Percentiles rank a stretch among this genome's conserved stretches.
Conservation (phyloP, 2,329 filamentous ascomycete genomes). For the Cercospora zeae-maydis region DNA sequence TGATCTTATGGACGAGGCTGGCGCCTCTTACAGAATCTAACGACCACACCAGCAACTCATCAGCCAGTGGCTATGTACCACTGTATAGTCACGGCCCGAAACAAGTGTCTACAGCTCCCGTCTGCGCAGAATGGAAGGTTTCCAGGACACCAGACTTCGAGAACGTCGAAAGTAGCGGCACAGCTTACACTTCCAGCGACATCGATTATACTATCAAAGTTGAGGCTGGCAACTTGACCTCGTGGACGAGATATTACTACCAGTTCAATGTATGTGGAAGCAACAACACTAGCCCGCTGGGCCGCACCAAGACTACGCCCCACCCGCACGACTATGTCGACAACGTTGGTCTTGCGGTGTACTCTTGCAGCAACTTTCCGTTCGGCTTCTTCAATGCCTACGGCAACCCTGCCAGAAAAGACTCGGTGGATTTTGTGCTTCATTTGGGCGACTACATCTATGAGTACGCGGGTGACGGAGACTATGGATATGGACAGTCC, state of each 20-base stretch:
- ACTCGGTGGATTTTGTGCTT: conserved; percentile 48
- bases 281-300: conserved; percentile 58
- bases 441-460: conserved; percentile 60
- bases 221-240: conserved; percentile 59
- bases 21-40: conserved; percentile 42
- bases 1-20: conserved; percentile 43
- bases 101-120: conserved; percentile 56
- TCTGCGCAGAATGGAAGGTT: conserved; percentile 66
- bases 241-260: conserved; percentile 66
- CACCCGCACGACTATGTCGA: conserved; percentile 53
- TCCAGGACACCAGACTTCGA: conserved; percentile 48
- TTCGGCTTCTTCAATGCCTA: conserved; percentile 40
- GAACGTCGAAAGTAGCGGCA: conserved; percentile 54
- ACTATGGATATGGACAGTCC: conserved; percentile 47
- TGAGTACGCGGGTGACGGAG: conserved; percentile 49
- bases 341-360: conserved; percentile 62
- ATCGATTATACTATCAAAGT: conserved; percentile 75
- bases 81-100: conserved; percentile 55
- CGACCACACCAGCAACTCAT: conserved; percentile 39
- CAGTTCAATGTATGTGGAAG: conserved; percentile 67
- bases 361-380: conserved; percentile 66
- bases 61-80: conserved; percentile 56
- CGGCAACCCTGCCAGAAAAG: conserved; percentile 41
- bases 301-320: conserved; percentile 68
- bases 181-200: conserved; percentile 66